Conservation (phyloP, 1,139 yeast species). For the Hemisphaericaspora xylanilytica region DNA sequence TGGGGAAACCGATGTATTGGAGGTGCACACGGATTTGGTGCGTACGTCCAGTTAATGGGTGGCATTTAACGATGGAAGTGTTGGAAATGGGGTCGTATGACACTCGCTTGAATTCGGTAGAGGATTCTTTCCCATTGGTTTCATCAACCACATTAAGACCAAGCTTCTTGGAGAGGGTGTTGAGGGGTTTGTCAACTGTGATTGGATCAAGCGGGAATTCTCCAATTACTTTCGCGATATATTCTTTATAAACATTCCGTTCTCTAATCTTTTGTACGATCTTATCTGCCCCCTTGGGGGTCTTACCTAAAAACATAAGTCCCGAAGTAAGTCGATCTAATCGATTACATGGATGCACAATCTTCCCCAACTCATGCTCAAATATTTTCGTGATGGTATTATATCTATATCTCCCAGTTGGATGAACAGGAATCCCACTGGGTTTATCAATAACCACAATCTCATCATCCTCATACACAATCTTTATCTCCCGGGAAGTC, state of each 20-base stretch:
- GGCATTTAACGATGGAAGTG: constrained; percentile 74
- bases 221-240: constrained; percentile 85
- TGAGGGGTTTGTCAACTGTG: constrained; percentile 64
- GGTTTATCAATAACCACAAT: constrained; percentile 90
- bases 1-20: constrained; percentile 83
- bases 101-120: constrained; percentile 52
- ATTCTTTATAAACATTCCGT: constrained; percentile 75
- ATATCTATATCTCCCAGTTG: constrained; percentile 88
- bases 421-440: constrained; percentile 93
- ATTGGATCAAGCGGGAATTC: constrained; percentile 64
- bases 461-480: constrained; percentile 77
- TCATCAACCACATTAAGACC: constrained; percentile 71
- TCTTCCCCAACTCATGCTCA: constrained; percentile 60
- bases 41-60: constrained; percentile 87
- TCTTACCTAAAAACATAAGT: constrained; percentile 87
- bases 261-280: constrained; percentile 75
- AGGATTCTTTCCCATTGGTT: constrained; percentile 65
- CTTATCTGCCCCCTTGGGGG: constrained; percentile 73
- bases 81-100: constrained; percentile 57
- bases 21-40: constrained; percentile 94
- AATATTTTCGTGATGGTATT: constrained; percentile 84
- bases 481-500: constrained; percentile 62
- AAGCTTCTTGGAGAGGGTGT: constrained; percentile 73
- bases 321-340: constrained; percentile 93
- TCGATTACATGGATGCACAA: constrained; percentile 87